A percentile compares a stretch with the other conserved stretches of the same genome.
These are phyloP conservation scores for Paramecium sonneborni DNA, from an alignment of 73 alveolate genomes.

Conservation along the genomic window DNA sequence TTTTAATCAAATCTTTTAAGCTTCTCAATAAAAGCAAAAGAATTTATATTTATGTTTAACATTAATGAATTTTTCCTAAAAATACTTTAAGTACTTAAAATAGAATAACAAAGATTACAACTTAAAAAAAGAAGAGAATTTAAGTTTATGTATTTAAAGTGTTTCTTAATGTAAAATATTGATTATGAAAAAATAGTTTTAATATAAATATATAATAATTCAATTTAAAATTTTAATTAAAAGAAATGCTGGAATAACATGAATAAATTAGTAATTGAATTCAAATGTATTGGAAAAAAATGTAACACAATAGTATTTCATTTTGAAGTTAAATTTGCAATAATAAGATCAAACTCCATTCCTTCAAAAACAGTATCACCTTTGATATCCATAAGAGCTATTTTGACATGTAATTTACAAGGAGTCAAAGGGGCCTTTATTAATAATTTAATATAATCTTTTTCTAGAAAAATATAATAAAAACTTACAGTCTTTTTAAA, in stretches of 20 bases:
- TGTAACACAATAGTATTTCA: background rate
- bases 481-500: background rate
- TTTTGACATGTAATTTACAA: conserved; percentile 42
- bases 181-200: no score
- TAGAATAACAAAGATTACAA: background rate
- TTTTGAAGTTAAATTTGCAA: background rate
- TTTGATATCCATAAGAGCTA: conserved; percentile 16
- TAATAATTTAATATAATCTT: conserved; percentile 25
- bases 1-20: background rate
- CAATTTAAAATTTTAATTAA: background rate
- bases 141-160: no score
- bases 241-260: background rate
- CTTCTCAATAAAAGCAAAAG: background rate
- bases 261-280: background rate
- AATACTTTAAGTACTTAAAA: background rate
- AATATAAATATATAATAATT: background rate
- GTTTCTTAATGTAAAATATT: background rate
- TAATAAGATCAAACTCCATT: conserved; percentile 25
- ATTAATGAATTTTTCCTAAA: background rate
- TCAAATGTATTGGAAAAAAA: no score
- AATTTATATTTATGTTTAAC: background rate
- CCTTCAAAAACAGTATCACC: conserved; percentile 13
- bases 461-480: background rate
- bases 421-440: conserved; percentile 46
- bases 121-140: background rate